phyloP scores from a whole-genome alignment of 345 rosid species.

The Gossypium stocksii region DNA sequence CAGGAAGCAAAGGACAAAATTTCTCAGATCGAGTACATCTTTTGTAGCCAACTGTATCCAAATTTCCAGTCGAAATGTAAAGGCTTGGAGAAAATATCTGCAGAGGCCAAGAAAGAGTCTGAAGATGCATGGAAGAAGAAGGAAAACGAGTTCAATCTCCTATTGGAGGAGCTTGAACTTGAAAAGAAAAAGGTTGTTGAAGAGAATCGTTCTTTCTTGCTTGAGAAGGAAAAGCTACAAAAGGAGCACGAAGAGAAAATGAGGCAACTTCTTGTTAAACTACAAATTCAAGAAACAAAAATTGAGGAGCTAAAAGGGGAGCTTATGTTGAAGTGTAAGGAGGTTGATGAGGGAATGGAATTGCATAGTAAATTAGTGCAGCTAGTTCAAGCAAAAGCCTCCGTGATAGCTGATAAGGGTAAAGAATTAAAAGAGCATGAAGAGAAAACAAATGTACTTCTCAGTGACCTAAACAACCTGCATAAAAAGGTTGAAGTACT shows the following conservation, averaged over 20 bases:
- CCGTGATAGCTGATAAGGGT: conserved; percentile 17
- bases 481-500: conserved; percentile 38
- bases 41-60: conserved; percentile 81
- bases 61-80: conserved; percentile 52
- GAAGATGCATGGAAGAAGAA: conserved; percentile 53
- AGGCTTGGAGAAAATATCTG: conserved; percentile 43
- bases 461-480: conserved; percentile 36
- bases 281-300: conserved; percentile 26
- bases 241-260: conserved; percentile 27
- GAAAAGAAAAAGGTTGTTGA: conserved; percentile 39
- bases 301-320: conserved; percentile 34
- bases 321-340: conserved; percentile 35
- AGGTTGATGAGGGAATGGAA: conserved; percentile 43
- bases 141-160: conserved; percentile 40
- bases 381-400: conserved; percentile 39
- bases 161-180: conserved; percentile 45
- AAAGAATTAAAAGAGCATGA: conserved; percentile 34
- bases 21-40: conserved; percentile 87
- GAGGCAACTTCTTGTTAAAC: conserved; percentile 19
- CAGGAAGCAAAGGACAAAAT: conserved; percentile 87
- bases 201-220: conserved; percentile 37
- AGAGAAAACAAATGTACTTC: conserved; percentile 33
- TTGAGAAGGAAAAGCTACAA: conserved; percentile 36
- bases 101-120: conserved; percentile 49
- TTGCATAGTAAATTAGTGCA: conserved; percentile 34